Evolutionary conservation across 352 stramenopile species (phyloP), one percentile per base, ranked within the genome.

Genomic region (Peronospora farinosa): DNA sequence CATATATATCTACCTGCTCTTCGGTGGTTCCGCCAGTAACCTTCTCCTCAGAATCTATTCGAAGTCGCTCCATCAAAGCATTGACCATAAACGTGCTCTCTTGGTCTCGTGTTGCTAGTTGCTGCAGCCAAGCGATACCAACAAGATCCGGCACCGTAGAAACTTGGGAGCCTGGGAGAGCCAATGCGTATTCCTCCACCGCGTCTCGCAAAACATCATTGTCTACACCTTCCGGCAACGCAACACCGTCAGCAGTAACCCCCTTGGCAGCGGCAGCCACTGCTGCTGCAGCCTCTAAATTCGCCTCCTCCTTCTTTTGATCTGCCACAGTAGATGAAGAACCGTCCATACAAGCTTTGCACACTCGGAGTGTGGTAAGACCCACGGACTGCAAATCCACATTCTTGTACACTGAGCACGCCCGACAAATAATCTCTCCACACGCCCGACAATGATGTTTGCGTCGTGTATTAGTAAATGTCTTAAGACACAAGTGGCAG

Each of bases 401-500:
- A 17, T 65, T 78, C 54, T 88, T 85, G 65, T 86, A 86, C 13
- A 88, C 47, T n/a, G 76, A 90, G 49, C 81, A 92, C 32, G 63
- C 67, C 43, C 78, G 71, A 52, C 81, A 92, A 44, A 92, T 92
- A 51, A 92, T 84, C 63, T 92, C 81, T n/a, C 81, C 78, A 36
- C 81, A 92, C 0, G 74, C 75, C 15, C 81, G 75, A 57, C 78
- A 90, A 60, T 92, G 81, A 51, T 92, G 81, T 54, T 84, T 83
- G 19, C 81, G 74, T 3, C 81, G 61, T 41, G 78, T 88, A 61
- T 78, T 87, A 21, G 74, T 84, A 53, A 92, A 92, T 8, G 74
- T 86, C 67, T 88, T 89, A 15, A 92, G 63, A 36, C 81, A 92
- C 38, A 92, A 54, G 43, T 88, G 76, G 54, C 81, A 92, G 60